Conservation (phyloP, 345 rosid species). For the Sisymbrium irio region DNA sequence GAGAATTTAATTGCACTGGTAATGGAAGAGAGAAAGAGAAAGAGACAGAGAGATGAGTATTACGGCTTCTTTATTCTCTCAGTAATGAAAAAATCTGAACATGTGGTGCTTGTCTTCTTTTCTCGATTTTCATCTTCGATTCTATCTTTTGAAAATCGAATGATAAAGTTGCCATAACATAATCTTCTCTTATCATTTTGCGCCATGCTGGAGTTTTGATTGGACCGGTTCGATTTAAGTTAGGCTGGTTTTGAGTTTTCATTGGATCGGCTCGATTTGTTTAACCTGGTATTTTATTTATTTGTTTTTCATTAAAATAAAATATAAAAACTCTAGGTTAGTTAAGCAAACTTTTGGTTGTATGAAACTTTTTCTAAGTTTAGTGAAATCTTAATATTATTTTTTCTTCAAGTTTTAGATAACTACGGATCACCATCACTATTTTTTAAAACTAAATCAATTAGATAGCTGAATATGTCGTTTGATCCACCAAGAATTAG, state of each 20-base stretch:
- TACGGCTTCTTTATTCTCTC: not conserved
- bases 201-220: constrained; percentile 3
- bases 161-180: not conserved
- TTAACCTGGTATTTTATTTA: not conserved
- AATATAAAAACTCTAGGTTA: too few species aligned
- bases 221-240: constrained; percentile 5
- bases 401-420: not conserved
- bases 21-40: constrained; percentile 1
- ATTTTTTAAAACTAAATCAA: not conserved
- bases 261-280: not conserved
- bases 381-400: too few species aligned
- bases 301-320: not conserved
- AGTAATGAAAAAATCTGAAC: constrained; percentile 26
- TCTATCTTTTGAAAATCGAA: constrained; percentile 9
- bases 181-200: constrained; percentile 25
- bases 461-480: not conserved
- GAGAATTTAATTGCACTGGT: constrained; percentile 11
- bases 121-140: constrained; percentile 8
- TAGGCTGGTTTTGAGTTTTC: not conserved
- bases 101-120: constrained; percentile 28
- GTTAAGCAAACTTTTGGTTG: too few species aligned
- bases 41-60: not conserved
- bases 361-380: too few species aligned
- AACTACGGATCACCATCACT: not conserved
- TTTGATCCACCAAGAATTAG: not conserved